A percentile compares a stretch with the other conserved stretches of the same genome.
Conservation (phyloP, 495 filamentous ascomycete genomes). For the Hypoxylon intermedium region DNA sequence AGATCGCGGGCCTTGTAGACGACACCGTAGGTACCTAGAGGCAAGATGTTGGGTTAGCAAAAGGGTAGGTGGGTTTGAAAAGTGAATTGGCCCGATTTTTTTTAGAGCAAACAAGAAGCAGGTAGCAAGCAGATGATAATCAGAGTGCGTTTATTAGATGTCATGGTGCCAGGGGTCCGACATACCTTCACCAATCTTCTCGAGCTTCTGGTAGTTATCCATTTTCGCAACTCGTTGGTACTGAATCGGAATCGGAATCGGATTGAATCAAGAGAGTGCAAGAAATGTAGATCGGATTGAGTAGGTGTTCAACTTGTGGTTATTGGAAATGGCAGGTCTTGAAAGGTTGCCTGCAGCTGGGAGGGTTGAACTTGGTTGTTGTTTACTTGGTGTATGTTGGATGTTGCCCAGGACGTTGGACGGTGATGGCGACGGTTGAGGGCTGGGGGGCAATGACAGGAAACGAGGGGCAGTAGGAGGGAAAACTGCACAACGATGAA, state of each 20-base stretch:
- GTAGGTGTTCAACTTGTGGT: not conserved
- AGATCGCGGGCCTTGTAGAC: conserved; percentile 93
- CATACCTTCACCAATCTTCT: conserved; percentile 98
- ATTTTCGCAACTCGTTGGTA: conserved; percentile 55
- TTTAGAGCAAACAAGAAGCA: not conserved
- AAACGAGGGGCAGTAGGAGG: conserved; percentile 38
- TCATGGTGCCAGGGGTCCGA: conserved; percentile 16
- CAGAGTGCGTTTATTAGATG: not conserved
- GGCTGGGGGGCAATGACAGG: conserved; percentile 26
- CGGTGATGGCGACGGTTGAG: conserved; percentile 7
- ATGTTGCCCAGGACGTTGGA: conserved; percentile 6
- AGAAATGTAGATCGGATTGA: conserved; percentile 15
- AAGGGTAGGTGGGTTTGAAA: not conserved
- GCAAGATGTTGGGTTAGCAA: conserved; percentile 2
- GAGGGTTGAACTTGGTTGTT: conserved; percentile 27
- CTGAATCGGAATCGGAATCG: conserved; percentile 8
- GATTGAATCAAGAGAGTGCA: conserved; percentile 13
- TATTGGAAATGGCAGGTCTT: conserved; percentile 6
- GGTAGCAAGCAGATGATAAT: conserved; percentile 3
- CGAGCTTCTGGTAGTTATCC: conserved; percentile 99
- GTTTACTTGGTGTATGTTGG: conserved; percentile 21
- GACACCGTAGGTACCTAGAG: conserved; percentile 84
- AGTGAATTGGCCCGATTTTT: not conserved
- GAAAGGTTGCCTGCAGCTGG: conserved; percentile 5
- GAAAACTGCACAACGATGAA: conserved; percentile 12